These are phyloP conservation scores for Acanthamoeba castellanii DNA, from an alignment of 208 protist species.

Conservation along the genomic window DNA sequence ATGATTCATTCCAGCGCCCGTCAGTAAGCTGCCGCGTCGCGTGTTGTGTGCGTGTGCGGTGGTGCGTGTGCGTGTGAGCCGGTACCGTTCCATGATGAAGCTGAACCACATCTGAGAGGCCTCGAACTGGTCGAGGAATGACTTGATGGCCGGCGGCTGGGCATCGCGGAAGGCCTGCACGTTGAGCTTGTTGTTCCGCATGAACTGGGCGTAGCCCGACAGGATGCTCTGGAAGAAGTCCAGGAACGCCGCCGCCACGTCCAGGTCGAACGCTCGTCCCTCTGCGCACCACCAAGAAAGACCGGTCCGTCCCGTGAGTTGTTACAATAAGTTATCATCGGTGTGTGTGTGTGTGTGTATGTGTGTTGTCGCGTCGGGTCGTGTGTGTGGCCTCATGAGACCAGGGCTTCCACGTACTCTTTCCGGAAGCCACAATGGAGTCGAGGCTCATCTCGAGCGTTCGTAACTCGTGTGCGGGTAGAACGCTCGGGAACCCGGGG, in stretches of 20 bases:
- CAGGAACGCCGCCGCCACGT: conserved; percentile 52
- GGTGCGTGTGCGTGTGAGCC: not conserved
- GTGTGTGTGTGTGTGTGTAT: not conserved
- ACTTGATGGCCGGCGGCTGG: conserved; percentile 50
- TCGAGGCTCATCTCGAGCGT: conserved; percentile 63
- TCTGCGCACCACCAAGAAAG: not conserved
- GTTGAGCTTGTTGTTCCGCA: conserved; percentile 57
- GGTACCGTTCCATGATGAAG: conserved; percentile 63
- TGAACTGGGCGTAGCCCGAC: not conserved
- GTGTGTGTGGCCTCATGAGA: not conserved
- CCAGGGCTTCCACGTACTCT: not conserved
- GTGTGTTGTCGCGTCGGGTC: not conserved
- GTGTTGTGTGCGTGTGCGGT: not conserved
- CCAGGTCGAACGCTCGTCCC: conserved; percentile 58
- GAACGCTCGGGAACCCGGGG: conserved; percentile 46
- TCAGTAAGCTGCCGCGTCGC: not conserved
- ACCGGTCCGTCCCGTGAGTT: not conserved
- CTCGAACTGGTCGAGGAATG: conserved; percentile 58
- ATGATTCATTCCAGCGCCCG: not conserved
- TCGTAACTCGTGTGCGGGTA: conserved; percentile 19
- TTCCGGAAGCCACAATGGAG: conserved; percentile 39
- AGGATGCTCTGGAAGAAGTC: conserved; percentile 66
- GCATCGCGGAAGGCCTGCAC: conserved; percentile 40
- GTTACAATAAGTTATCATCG: not conserved
- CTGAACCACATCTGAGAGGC: conserved; percentile 71